Base-by-base conservation (phyloP, 345 rosid genomes). In the Camelina neglecta region DNA sequence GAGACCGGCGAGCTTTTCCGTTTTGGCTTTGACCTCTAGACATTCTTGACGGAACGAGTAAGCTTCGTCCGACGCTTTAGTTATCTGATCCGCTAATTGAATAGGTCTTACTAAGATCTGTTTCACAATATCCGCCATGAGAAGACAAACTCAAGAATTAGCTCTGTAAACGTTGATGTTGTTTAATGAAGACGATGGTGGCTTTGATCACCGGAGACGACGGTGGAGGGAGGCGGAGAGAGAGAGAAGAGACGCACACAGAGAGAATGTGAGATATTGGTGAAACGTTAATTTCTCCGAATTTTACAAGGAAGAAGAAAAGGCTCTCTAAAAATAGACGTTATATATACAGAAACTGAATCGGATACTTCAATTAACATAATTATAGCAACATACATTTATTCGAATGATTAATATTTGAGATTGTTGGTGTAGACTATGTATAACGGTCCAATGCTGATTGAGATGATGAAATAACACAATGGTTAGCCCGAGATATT, bases 31-130 rank as follows among this genome's bases (percentile, higher is more conserved):
- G 7, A 90, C 77, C 76, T 92, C 96, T 44, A 61, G 64, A 79
- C 96, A 92, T 18, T 92, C 96, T 48, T 82, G 88, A 55, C 90
- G 90, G 82, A 88, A 92, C 2, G 92, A 86, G 75, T 90, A 87
- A 9, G 85, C 93, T 33, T 88, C 91, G 67, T 86, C 89, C 0
- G 90, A 82, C 0, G 81, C 71, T 79, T 90, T 92, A 5, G 85
- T 81, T n/a, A 90, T 75, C 54, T 80, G 86, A 76, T 92, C 96
- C 11, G 96, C 97, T 74, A 87, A 67, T 69, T 88, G 96, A 33
- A 92, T 90, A 5, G 93, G 89, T 83, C 88, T 74, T 1, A 85
- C 86, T 53, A 92, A 74, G 75, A 86, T 83, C 67, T 88, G 90
- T 71, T 86, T 87, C 62, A 86, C 94, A 55, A 88, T 79, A 83